Evolutionary conservation across 2,329 filamentous ascomycete species (phyloP).

Genomic region (Pseudogymnoascus sp.): DNA sequence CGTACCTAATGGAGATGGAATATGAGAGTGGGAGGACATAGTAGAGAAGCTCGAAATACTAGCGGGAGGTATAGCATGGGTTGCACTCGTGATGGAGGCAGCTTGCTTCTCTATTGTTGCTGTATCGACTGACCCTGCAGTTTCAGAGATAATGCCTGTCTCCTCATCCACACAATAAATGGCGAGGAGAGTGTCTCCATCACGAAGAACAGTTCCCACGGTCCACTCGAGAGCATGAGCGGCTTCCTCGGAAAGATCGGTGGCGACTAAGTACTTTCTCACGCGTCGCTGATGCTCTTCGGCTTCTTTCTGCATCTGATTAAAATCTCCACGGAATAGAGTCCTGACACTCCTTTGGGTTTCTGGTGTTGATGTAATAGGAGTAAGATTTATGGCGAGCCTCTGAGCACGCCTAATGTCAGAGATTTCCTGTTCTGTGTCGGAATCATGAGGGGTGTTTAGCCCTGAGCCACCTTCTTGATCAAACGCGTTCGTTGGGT

Average conservation of each 20-base stretch:
- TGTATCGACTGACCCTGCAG: conserved; percentile 48
- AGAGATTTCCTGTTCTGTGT: conserved; percentile 74
- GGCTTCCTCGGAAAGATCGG: conserved; percentile 87
- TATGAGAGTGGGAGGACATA: background rate
- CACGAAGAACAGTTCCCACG: conserved; percentile 85
- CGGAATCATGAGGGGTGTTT: conserved; percentile 62
- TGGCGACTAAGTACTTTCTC: conserved; percentile 91
- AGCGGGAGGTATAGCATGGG: conserved; percentile 12
- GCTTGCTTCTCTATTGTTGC: conserved; percentile 70
- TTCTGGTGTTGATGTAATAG: conserved; percentile 66
- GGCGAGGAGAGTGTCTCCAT: conserved; percentile 87
- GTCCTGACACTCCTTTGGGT: conserved; percentile 79
- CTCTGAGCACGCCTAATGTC: conserved; percentile 86
- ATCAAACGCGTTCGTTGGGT: conserved; percentile 81
- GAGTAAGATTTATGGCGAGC: conserved; percentile 70
- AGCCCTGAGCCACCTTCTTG: conserved; percentile 44
- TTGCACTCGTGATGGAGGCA: conserved; percentile 57
- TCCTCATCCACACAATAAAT: conserved; percentile 95
- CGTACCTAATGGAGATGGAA: conserved; percentile 16
- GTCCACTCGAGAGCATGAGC: conserved; percentile 96
- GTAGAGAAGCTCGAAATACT: background rate
- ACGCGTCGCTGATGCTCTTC: conserved; percentile 71
- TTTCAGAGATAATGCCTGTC: conserved; percentile 42
- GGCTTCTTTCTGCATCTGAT: conserved; percentile 65
- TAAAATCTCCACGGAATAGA: conserved; percentile 81